Evolutionary conservation across 352 stramenopile species (phyloP), one percentile per base, ranked within the genome.

Genomic region (Pythium aquatile): DNA sequence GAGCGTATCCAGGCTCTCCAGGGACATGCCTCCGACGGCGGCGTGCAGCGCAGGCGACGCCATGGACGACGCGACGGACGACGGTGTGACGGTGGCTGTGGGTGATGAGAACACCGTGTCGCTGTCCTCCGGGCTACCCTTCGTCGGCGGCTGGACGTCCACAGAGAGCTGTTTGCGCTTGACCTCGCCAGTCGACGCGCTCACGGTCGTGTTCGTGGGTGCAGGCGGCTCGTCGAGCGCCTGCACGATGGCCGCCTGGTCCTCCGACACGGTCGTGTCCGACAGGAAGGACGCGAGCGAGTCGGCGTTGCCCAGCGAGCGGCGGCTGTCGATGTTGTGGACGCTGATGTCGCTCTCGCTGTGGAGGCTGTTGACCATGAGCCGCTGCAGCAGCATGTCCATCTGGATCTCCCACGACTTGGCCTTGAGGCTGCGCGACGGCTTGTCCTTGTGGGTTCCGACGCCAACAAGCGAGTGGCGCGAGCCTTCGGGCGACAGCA

Each of bases 351-450:
- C 82, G 13, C 74, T 63, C 11, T 91, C 79, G 44, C 62, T 78
- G 65, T 92, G 79, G 16, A 94, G 74, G 61, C 83, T 93, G 65
- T 90, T 94, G 55, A 81, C 74, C 86, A 95, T 95, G 57, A 95
- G 78, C 44, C 76, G 78, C 70, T 95, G 86, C 40, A 95, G 77
- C 30, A 95, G 46, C 65, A 90, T 77, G 61, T 93, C 86, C 86
- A 95, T 93, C 61, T 93, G 83, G 52, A 92, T 65, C 63, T 95
- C 86, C 86, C 86, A 95, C 5, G 78, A 80, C 65, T 89, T 90
- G 57, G 76, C 65, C 56, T 75, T 81, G 40, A 20, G n/a, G 16
- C 37, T 26, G 24, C 35, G 40, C 4, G 47, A 58, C 33, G 62
- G 29, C 10, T 52, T 57, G 44, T 66, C 51, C 46, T 63, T 24